phyloP scores from a whole-genome alignment of 495 filamentous ascomycete genomes.

The Tetracladium setigerum region DNA sequence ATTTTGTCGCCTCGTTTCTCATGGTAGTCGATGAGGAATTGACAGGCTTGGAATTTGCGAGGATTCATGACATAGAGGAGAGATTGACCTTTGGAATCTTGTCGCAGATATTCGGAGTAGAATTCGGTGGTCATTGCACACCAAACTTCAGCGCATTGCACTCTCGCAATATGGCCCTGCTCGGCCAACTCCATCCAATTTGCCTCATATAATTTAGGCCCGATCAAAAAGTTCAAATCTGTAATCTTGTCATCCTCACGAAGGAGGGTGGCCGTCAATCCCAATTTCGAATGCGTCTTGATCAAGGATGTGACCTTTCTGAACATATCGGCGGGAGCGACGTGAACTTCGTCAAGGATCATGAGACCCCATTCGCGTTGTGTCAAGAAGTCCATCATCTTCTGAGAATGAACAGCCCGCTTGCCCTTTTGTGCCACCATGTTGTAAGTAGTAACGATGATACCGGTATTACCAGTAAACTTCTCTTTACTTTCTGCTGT shows the following conservation, averaged over 20 bases:
- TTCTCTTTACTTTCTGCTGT: constrained; percentile 89
- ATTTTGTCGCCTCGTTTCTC: constrained; percentile 95
- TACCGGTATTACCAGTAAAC: constrained; percentile 83
- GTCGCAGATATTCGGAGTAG: constrained; percentile 84
- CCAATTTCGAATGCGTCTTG: constrained; percentile 93
- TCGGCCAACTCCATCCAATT: constrained; percentile 99
- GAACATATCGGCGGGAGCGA: constrained; percentile 94
- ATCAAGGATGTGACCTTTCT: constrained; percentile 85
- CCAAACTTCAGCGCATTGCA: constrained; percentile 98
- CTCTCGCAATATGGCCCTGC: constrained; percentile 93
- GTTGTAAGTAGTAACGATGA: constrained; percentile 95
- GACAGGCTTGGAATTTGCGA: constrained; percentile 90
- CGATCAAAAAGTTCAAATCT: constrained; percentile 95
- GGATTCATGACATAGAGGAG: constrained; percentile 97
- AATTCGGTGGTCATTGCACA: constrained; percentile 99
- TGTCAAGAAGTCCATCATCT: constrained; percentile 95
- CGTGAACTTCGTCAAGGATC: constrained; percentile 97
- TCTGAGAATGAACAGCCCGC: constrained; percentile 84
- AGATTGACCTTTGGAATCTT: constrained; percentile 57
- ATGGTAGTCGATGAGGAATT: constrained; percentile 96
- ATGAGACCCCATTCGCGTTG: constrained; percentile 96
- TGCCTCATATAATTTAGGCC: constrained; percentile 94
- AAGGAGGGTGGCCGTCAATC: constrained; percentile 87
- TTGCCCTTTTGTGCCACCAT: constrained; percentile 91
- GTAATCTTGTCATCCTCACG: constrained; percentile 98